A percentile compares a stretch with the other conserved stretches of the same genome.
Conservation (phyloP, 345 rosid species). For the Aurinia saxatilis region DNA sequence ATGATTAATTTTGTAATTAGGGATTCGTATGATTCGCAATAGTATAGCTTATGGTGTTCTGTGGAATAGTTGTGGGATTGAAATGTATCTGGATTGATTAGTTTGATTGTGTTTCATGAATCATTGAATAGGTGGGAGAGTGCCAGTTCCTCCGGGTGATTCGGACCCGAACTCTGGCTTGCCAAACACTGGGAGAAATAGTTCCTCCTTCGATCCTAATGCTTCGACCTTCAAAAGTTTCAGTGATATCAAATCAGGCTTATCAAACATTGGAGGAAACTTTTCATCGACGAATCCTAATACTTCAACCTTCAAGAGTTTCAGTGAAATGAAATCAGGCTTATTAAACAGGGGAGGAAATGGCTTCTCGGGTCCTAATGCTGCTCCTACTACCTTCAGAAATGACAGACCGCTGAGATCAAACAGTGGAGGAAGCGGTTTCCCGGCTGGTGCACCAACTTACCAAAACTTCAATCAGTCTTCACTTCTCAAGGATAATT, state of each 20-base stretch:
- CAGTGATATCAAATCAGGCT: not conserved
- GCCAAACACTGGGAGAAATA: not conserved
- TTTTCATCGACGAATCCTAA: not conserved
- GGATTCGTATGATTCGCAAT: not conserved
- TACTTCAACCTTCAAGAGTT: not conserved
- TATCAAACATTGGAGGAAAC: not conserved
- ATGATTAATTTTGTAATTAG: not conserved
- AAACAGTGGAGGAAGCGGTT: slow-evolving; percentile 5
- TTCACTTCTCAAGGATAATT: slow-evolving; percentile 24
- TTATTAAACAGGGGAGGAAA: not conserved
- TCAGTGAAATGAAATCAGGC: slow-evolving; percentile 13
- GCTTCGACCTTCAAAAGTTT: not conserved
- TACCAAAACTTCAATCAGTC: slow-evolving; percentile 31
- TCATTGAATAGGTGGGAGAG: slow-evolving; percentile 15
- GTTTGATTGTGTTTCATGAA: not conserved
- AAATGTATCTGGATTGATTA: slow-evolving; percentile 11
- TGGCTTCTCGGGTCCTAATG: not conserved
- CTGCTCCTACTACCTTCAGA: slow-evolving; percentile 13
- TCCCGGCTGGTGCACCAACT: slow-evolving; percentile 12
- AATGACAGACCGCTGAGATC: not conserved
- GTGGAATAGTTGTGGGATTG: too few relatives aligned
- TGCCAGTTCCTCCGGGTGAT: not conserved
- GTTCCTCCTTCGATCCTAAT: not conserved
- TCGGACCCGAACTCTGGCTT: slow-evolving; percentile 5
- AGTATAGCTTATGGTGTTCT: too few relatives aligned